These are phyloP conservation scores for Pseudocercospora fuligena DNA, from an alignment of 2,329 filamentous ascomycete species.

Conservation along the genomic window DNA sequence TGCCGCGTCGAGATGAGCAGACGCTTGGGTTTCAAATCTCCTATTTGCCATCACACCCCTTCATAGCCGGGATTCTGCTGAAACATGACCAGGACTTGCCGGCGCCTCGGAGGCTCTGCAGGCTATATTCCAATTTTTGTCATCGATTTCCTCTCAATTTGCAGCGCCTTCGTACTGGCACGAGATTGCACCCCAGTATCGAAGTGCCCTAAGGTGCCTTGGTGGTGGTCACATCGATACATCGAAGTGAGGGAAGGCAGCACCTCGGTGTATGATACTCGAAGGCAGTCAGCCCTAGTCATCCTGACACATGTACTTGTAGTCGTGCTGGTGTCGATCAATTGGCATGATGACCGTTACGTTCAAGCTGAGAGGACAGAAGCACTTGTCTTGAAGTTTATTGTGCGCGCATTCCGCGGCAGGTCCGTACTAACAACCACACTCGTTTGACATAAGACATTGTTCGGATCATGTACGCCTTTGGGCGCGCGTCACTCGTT, in stretches of 20 bases:
- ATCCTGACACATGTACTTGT: background rate
- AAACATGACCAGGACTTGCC: background rate
- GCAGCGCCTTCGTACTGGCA: background rate
- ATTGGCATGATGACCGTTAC: background rate
- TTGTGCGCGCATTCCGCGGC: background rate
- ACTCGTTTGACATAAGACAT: background rate
- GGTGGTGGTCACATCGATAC: background rate
- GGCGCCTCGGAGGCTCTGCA: background rate
- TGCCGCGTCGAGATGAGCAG: background rate
- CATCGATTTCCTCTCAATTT: background rate
- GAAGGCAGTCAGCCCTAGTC: background rate
- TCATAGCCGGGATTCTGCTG: background rate
- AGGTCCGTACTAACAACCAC: background rate
- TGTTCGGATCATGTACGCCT: background rate
- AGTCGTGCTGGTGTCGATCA: background rate
- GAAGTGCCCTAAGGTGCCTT: background rate
- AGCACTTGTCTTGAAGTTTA: background rate
- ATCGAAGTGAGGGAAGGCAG: background rate
- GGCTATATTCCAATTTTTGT: background rate
- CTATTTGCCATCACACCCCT: background rate
- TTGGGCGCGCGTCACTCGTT: conserved; percentile 2
- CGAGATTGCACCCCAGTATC: background rate
- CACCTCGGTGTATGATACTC: background rate
- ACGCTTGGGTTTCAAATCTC: background rate
- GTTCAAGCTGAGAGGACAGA: background rate